Percentiles rank a stretch among this genome's conserved stretches.
phyloP scores from a whole-genome alignment of 1,284 basidiomycete genomes.

The Chalciporus piperatoides region DNA sequence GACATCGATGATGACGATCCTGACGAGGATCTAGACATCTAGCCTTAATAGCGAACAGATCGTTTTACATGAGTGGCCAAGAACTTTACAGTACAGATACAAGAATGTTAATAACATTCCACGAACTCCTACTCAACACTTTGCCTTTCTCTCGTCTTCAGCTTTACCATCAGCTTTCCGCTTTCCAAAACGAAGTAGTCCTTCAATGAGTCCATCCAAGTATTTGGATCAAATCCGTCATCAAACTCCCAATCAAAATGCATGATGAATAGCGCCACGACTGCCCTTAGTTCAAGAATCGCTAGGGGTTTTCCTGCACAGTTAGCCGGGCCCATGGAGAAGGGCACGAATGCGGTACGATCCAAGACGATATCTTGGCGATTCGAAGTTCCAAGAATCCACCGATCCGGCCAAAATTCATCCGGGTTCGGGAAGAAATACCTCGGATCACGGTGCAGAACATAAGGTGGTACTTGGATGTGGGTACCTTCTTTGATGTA shows the following conservation, averaged over 20 bases:
- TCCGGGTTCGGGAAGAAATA: conserved; percentile 42
- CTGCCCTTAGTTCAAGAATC: conserved; percentile 29
- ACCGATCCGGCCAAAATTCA: conserved; percentile 42
- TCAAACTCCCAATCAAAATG: conserved; percentile 32
- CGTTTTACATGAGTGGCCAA: background rate
- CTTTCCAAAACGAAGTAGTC: conserved; percentile 31
- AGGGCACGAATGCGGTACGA: conserved; percentile 32
- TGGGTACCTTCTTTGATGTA: conserved; percentile 41
- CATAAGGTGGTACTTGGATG: conserved; percentile 36
- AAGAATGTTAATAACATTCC: background rate
- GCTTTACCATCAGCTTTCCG: conserved; percentile 27
- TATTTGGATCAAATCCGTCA: conserved; percentile 23
- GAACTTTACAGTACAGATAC: background rate
- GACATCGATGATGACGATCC: conserved; percentile 89
- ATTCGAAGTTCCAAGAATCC: conserved; percentile 28
- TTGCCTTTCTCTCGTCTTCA: conserved; percentile 16
- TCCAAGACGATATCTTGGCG: conserved; percentile 18
- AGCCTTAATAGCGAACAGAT: conserved; percentile 14
- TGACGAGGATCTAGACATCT: conserved; percentile 85
- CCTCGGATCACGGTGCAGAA: conserved; percentile 39
- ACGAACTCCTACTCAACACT: background rate
- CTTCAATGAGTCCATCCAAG: conserved; percentile 31
- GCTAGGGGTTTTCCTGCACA: conserved; percentile 36
- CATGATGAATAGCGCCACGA: conserved; percentile 29
- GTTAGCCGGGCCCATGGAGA: conserved; percentile 34